A percentile compares a stretch with the other conserved stretches of the same genome.
phyloP scores from a whole-genome alignment of 305 asterid genomes.

The Fraxinus velutina region DNA sequence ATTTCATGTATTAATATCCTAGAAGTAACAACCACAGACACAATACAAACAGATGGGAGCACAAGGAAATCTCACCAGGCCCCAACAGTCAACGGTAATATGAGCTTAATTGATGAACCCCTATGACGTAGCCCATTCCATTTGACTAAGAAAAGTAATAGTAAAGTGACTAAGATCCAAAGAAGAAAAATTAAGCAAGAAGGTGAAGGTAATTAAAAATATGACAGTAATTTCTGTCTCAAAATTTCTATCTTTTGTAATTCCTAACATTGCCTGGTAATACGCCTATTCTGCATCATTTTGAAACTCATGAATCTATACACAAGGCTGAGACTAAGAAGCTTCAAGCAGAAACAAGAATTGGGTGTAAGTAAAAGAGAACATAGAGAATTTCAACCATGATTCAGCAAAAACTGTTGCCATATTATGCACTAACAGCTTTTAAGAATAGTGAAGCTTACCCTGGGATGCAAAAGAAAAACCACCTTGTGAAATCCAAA shows the following conservation, averaged over 20 bases:
- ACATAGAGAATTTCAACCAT: neutral
- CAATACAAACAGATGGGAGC: neutral
- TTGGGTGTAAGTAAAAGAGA: neutral
- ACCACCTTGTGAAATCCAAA: conserved; percentile 77
- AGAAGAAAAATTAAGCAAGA: neutral
- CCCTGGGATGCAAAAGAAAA: conserved; percentile 47
- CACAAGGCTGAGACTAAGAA: conserved; percentile 1
- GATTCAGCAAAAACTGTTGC: neutral
- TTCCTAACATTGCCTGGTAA: neutral
- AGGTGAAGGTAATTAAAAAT: neutral
- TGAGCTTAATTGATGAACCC: neutral
- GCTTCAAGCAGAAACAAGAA: conserved; percentile 10
- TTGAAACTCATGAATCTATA: neutral
- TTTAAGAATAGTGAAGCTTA: neutral
- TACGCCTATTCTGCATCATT: neutral
- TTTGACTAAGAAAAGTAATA: neutral
- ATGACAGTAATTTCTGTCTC: neutral
- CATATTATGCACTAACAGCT: neutral
- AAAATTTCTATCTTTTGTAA: neutral
- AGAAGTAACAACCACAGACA: neutral
- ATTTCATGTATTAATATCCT: neutral
- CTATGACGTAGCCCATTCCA: neutral
- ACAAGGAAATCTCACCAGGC: neutral
- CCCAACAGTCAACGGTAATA: neutral
- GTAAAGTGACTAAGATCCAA: neutral